phyloP scores from a whole-genome alignment of 352 stramenopile species.

The Phytophthora hibernalis region DNA sequence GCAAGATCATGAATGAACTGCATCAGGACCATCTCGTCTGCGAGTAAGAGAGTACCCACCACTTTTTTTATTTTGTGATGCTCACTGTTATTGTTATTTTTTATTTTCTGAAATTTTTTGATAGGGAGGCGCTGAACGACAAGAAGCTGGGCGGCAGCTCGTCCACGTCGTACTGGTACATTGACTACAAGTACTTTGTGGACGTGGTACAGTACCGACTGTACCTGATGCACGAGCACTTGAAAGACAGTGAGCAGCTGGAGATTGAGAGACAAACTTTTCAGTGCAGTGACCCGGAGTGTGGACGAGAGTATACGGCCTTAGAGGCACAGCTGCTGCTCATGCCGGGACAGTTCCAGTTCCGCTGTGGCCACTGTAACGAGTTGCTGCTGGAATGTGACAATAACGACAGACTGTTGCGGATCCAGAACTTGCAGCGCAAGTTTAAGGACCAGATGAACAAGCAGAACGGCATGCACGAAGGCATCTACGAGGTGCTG shows the following conservation, averaged over 20 bases:
- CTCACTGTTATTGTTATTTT: slow-evolving; percentile 2
- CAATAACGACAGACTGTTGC: slow-evolving; percentile 84
- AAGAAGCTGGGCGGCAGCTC: slow-evolving; percentile 85
- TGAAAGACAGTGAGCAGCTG: slow-evolving; percentile 87
- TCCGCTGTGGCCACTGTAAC: slow-evolving; percentile 89
- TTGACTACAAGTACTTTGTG: slow-evolving; percentile 94
- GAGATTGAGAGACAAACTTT: slow-evolving; percentile 91
- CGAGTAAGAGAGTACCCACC: slow-evolving; percentile 58
- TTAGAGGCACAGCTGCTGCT: slow-evolving; percentile 84
- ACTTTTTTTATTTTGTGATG: background rate
- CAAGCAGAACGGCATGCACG: slow-evolving; percentile 81
- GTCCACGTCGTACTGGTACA: slow-evolving; percentile 92
- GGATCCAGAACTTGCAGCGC: slow-evolving; percentile 77
- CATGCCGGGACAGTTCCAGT: slow-evolving; percentile 85
- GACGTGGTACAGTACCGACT: slow-evolving; percentile 90
- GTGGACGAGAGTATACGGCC: slow-evolving; percentile 87
- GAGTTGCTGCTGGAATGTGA: slow-evolving; percentile 86
- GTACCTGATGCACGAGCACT: slow-evolving; percentile 88
- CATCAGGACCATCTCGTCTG: slow-evolving; percentile 88
- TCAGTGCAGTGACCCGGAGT: slow-evolving; percentile 86
- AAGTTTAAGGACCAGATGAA: slow-evolving; percentile 93
- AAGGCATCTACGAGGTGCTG: slow-evolving; percentile 88
- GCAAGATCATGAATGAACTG: slow-evolving; percentile 91
- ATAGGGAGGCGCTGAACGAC: slow-evolving; percentile 88
- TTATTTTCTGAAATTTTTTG: background rate